Evolutionary conservation across 371 early-diverging fungal genomes (phyloP).

Genomic region (Rhizomucor miehei): DNA sequence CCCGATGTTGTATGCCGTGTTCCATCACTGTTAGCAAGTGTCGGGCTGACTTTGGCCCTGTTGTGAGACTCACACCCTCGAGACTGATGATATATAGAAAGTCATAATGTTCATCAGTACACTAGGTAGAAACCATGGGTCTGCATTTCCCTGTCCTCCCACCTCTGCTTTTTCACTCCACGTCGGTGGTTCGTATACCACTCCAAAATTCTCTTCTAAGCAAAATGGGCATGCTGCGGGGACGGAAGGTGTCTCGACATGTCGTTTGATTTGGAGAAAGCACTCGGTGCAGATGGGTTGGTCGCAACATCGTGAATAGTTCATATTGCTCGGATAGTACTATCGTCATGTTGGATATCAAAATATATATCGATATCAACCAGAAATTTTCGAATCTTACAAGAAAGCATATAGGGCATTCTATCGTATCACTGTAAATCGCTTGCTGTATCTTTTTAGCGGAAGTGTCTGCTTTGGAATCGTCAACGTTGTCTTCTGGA

Average conservation of each 20-base stretch:
- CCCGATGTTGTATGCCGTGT: conserved; percentile 37
- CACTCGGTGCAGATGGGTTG: conserved; percentile 96
- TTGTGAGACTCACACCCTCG: neutral
- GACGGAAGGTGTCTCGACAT: conserved; percentile 43
- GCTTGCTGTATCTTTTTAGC: conserved; percentile 25
- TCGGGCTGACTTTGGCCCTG: conserved; percentile 1
- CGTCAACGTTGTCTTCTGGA: conserved; percentile 24
- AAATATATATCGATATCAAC: neutral
- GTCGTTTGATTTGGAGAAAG: conserved; percentile 91
- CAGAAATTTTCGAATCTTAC: conserved; percentile 6
- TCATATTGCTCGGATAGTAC: conserved; percentile 92
- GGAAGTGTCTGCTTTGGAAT: neutral
- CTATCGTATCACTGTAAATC: conserved; percentile 71
- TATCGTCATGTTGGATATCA: conserved; percentile 15
- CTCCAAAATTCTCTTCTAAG: conserved; percentile 78
- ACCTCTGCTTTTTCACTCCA: conserved; percentile 32
- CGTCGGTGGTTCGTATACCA: conserved; percentile 63
- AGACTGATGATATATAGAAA: neutral
- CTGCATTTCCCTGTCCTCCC: neutral
- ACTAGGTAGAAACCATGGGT: too few relatives aligned
- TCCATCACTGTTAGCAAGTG: neutral
- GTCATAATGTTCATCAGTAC: too few relatives aligned
- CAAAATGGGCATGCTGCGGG: conserved; percentile 85
- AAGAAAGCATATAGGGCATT: conserved; percentile 84
- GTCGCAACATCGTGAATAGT: conserved; percentile 90